Base-by-base conservation (phyloP, 306 rosid species). In the Medicago ruthenica region DNA sequence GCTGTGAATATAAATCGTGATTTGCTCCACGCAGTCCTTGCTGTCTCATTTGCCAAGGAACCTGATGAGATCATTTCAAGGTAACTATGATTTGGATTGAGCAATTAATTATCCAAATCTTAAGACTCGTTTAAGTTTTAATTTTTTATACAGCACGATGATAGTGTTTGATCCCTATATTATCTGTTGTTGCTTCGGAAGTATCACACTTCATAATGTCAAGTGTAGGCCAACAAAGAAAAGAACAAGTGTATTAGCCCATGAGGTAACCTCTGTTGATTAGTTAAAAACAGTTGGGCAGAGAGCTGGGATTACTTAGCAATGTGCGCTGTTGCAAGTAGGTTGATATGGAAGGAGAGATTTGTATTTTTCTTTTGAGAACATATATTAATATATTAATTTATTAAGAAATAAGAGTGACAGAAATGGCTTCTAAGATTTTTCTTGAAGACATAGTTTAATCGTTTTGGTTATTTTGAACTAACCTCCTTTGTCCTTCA, bases 21-120 rank as follows among this genome's bases (percentile, higher is more conserved):
- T 83, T 85, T 95, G 86, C 96, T 92, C 59, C 96, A 88, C 64
- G 15, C 77, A 14, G 92, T 95, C 70, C 97, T 95, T 15, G 97
- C 97, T 61, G 90, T 95, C 76, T 95, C 97, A 73, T 92, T 82
- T 78, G 99, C 97, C 39, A 89, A 88, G 83, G 97, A 89, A 80
- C 96, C 96, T 37, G 99, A 95, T 51, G 89, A 95, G 86, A 90
- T 95, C 54, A 85, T 95, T 78, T 89, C 99, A 24, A 90, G 99
- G 97, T 95, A 83, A 84, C 67, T 22, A 39, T 51, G 24, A 22
- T 69, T 73, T 68, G 67, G 47, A 79, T 55, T 53, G 44, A 3
- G 42, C 21, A 22, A 67, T 39, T 80, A 50, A 20, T 45, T 5
- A 60, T 21, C 73, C 14, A 24, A 66, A 45, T 57, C 13, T 69